A percentile compares a stretch with the other conserved stretches of the same genome.
Conservation (phyloP, 768 basidiomycete genomes). For the Psilocybe cubensis region DNA sequence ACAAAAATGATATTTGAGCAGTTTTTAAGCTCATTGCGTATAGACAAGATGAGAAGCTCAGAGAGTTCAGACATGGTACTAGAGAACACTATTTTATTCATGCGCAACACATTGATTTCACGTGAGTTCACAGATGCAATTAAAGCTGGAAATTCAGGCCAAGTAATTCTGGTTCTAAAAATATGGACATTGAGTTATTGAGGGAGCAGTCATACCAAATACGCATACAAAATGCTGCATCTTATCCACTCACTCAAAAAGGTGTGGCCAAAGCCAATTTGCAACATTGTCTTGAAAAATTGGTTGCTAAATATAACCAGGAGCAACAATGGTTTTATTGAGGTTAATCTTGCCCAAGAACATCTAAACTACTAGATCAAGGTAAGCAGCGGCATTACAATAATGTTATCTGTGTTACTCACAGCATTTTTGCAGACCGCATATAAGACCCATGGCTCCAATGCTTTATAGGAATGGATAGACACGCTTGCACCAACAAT, state of each 20-base stretch:
- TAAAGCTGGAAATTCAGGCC: slow-evolving; percentile 35
- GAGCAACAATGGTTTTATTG: slow-evolving; percentile 25
- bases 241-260: slow-evolving; percentile 28
- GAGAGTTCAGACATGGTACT: slow-evolving; percentile 24
- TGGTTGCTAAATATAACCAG: slow-evolving; percentile 38
- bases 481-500: slow-evolving; percentile 27
- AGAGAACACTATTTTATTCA: slow-evolving; percentile 31
- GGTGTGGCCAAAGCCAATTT: slow-evolving; percentile 24
- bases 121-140: slow-evolving; percentile 30
- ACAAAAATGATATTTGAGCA: slow-evolving; percentile 21
- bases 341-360: slow-evolving; percentile 35
- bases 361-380: slow-evolving; percentile 38
- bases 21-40: slow-evolving; percentile 16
- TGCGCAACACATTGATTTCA: slow-evolving; percentile 30
- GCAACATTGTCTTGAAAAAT: slow-evolving; percentile 27
- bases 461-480: slow-evolving; percentile 31
- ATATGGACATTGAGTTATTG: slow-evolving; percentile 30
- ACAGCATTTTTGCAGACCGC: slow-evolving; percentile 13
- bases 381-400: slow-evolving; percentile 11
- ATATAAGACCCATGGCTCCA: slow-evolving; percentile 28
- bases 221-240: slow-evolving; percentile 35
- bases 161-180: slow-evolving; percentile 31
- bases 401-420: no score
- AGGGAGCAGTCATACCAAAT: slow-evolving; percentile 34
- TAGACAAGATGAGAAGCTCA: neutral